Evolutionary conservation across 1,139 yeast genomes (phyloP).

Genomic region (Suhomyces kunorum): DNA sequence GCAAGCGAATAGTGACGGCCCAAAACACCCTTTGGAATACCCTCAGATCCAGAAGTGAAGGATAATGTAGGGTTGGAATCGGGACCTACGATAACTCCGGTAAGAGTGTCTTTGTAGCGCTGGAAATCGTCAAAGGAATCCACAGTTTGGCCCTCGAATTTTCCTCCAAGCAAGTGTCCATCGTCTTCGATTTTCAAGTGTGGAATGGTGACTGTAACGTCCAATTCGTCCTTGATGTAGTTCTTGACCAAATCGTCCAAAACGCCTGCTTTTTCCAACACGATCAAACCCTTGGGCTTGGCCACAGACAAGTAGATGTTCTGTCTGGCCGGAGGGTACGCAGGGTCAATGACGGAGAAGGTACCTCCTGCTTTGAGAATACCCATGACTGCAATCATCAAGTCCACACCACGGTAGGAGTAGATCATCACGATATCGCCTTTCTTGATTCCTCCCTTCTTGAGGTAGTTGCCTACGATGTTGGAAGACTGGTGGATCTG

Average conservation of each 20-base stretch:
- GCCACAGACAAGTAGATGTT: slow-evolving; percentile 91
- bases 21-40: slow-evolving; percentile 96
- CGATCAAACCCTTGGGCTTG: slow-evolving; percentile 86
- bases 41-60: slow-evolving; percentile 98
- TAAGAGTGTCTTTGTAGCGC: slow-evolving; percentile 51
- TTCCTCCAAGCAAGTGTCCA: slow-evolving; percentile 72
- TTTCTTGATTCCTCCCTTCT: slow-evolving; percentile 73
- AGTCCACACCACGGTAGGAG: slow-evolving; percentile 95
- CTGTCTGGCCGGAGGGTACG: slow-evolving; percentile 98
- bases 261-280: slow-evolving; percentile 84
- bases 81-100: slow-evolving; percentile 96
- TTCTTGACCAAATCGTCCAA: slow-evolving; percentile 75
- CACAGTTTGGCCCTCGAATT: slow-evolving; percentile 21
- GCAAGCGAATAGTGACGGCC: slow-evolving; percentile 98
- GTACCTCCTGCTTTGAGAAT: slow-evolving; percentile 98
- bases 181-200: slow-evolving; percentile 74
- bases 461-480: slow-evolving; percentile 84
- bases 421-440: slow-evolving; percentile 98
- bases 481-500: slow-evolving; percentile 95
- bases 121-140: slow-evolving; percentile 57
- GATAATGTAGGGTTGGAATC: slow-evolving; percentile 96
- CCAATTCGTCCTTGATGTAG: slow-evolving; percentile 70
- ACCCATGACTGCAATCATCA: slow-evolving; percentile 96
- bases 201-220: slow-evolving; percentile 72
- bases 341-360: slow-evolving; percentile 97